Evolutionary conservation across 2,329 filamentous ascomycete genomes (phyloP).

Genomic region (Harringtonia lauricola): DNA sequence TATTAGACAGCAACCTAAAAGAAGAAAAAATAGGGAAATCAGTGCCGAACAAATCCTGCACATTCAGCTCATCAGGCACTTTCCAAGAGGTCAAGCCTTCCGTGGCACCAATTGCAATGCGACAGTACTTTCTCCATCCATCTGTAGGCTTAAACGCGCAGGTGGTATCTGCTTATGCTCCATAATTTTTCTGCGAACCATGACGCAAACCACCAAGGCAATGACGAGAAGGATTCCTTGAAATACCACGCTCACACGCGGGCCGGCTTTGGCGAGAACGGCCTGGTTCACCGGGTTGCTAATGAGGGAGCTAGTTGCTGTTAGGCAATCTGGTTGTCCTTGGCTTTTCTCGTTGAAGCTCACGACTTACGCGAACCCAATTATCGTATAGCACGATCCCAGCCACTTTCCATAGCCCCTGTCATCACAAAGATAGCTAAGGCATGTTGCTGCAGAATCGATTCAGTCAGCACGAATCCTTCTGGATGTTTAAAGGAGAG

Average conservation of each 20-base stretch:
- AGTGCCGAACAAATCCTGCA: no score
- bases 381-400: slow-evolving; percentile 17
- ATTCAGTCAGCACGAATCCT: neutral
- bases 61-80: no score
- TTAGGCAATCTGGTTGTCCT: neutral
- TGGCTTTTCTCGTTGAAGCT: neutral
- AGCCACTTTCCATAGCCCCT: slow-evolving; percentile 18
- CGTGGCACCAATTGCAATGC: no score
- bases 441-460: slow-evolving; percentile 13
- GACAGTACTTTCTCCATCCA: no score
- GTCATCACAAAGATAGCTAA: slow-evolving; percentile 15
- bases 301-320: slow-evolving; percentile 10
- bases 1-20: no score
- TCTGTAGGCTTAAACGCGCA: no score
- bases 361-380: slow-evolving; percentile 16
- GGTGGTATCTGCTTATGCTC: neutral
- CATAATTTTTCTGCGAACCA: slow-evolving; percentile 6
- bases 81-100: no score
- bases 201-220: slow-evolving; percentile 12
- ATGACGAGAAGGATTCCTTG: slow-evolving; percentile 14
- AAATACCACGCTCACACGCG: slow-evolving; percentile 13
- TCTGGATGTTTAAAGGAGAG: neutral
- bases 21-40: no score
- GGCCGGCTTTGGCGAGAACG: slow-evolving; percentile 11
- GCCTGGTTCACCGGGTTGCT: slow-evolving; percentile 14